Evolutionary conservation across 805 yeast species (phyloP).

Genomic region (Torulaspora quercuum): DNA sequence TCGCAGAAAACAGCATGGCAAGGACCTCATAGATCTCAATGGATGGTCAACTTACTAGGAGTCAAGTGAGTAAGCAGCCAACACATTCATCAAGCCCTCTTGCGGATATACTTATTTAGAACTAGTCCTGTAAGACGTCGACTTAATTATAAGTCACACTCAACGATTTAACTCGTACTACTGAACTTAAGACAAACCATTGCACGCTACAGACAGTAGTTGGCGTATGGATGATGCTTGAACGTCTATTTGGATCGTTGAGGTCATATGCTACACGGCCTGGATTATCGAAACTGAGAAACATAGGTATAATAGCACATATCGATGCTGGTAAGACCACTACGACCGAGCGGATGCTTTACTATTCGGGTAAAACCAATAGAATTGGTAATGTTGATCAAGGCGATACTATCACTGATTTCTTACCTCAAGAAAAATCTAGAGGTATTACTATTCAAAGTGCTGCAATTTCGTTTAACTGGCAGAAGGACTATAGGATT

Average conservation of each 20-base stretch:
- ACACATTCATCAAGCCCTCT: too few species aligned
- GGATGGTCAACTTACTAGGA: too few species aligned
- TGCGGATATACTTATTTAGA: too few species aligned
- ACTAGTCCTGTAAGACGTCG: too few species aligned
- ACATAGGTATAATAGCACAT: constrained; percentile 97
- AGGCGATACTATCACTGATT: constrained; percentile 96
- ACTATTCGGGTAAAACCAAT: constrained; percentile 73
- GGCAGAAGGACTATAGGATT: constrained; percentile 66
- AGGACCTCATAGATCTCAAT: too few species aligned
- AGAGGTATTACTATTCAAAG: constrained; percentile 95
- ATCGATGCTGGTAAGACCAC: constrained; percentile 99
- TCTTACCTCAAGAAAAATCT: constrained; percentile 79
- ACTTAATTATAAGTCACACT: too few species aligned
- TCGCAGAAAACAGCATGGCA: too few species aligned
- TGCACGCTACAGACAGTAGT: too few species aligned
- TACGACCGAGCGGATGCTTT: constrained; percentile 94
- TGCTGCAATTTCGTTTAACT: constrained; percentile 89
- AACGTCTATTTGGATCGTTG: constrained; percentile 5
- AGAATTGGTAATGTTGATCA: constrained; percentile 91
- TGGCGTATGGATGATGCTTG: constrained; percentile 5
- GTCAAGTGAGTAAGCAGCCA: too few species aligned
- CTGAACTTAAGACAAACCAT: too few species aligned
- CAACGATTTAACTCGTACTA: not conserved
- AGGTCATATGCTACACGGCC: constrained; percentile 17
- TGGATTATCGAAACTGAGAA: constrained; percentile 47